Conservation (phyloP, 1,284 basidiomycete species). For the Malassezia sympodialis region DNA sequence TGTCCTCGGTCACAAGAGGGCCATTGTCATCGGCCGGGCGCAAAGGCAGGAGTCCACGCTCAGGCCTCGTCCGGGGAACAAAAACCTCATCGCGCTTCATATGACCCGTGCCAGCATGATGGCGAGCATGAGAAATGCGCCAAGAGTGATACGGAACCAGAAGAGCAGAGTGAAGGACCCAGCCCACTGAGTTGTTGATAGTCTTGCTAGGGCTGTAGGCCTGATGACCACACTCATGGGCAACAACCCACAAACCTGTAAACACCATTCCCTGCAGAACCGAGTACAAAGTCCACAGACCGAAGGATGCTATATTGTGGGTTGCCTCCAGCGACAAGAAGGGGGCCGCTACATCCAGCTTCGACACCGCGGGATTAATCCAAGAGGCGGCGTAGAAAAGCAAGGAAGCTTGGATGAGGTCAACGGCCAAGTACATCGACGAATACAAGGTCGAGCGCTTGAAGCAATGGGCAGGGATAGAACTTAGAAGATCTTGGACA, state of each 20-base stretch:
- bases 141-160: conserved; percentile 97
- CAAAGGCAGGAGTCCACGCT: conserved; percentile 49
- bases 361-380: conserved; percentile 54
- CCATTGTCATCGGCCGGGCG: conserved; percentile 33
- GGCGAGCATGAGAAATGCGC: conserved; percentile 91
- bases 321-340: conserved; percentile 58
- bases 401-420: conserved; percentile 61
- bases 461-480: conserved; percentile 84
- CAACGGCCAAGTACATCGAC: conserved; percentile 70
- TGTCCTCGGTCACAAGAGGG: conserved; percentile 27
- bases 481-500: conserved; percentile 73
- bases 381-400: conserved; percentile 63
- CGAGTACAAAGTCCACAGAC: conserved; percentile 71
- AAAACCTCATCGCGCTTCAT: conserved; percentile 95
- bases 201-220: conserved; percentile 89
- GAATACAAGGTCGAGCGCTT: conserved; percentile 79
- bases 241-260: conserved; percentile 89
- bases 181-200: conserved; percentile 87
- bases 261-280: conserved; percentile 75
- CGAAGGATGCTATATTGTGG: conserved; percentile 59
- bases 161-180: conserved; percentile 82
- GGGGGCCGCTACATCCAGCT: conserved; percentile 22
- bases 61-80: conserved; percentile 76
- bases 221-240: conserved; percentile 67
- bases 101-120: conserved; percentile 90